Evolutionary conservation across 192 early-diverging fungal genomes (phyloP).

Genomic region (Coemansia sp.): DNA sequence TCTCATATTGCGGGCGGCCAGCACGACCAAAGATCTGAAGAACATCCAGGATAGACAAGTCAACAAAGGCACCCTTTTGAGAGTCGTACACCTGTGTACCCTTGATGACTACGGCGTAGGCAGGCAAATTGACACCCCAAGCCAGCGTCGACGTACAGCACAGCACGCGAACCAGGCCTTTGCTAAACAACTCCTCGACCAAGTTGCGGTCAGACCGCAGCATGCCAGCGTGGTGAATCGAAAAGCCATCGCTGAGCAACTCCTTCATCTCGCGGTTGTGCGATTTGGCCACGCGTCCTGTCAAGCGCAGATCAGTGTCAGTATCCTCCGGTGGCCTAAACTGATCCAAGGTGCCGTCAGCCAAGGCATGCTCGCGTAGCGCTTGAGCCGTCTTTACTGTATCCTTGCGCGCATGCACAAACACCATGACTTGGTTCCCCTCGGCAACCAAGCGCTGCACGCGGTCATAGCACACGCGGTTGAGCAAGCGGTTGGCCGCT

Average conservation of each 20-base stretch:
- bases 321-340: slow-evolving; percentile 30
- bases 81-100: slow-evolving; percentile 96
- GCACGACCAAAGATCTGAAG: slow-evolving; percentile 99
- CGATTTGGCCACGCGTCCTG: slow-evolving; percentile 69
- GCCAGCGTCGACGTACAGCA: slow-evolving; percentile 98
- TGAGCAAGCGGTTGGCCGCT: slow-evolving; percentile 66
- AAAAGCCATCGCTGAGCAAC: slow-evolving; percentile 79
- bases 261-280: slow-evolving; percentile 87
- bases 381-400: slow-evolving; percentile 93
- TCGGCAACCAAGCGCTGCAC: slow-evolving; percentile 69
- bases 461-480: slow-evolving; percentile 87
- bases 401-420: slow-evolving; percentile 98
- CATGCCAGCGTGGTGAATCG: slow-evolving; percentile 98
- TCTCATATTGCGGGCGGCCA: slow-evolving; percentile 92
- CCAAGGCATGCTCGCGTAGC: slow-evolving; percentile 69
- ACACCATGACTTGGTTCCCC: slow-evolving; percentile 98
- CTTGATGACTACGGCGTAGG: slow-evolving; percentile 98
- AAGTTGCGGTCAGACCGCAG: slow-evolving; percentile 81
- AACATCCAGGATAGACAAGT: slow-evolving; percentile 97
- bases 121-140: slow-evolving; percentile 99
- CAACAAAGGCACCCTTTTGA: slow-evolving; percentile 90
- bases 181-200: slow-evolving; percentile 87
- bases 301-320: slow-evolving; percentile 51
- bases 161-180: slow-evolving; percentile 77
- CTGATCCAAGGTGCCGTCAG: slow-evolving; percentile 57